Conservation (phyloP, 208 protist genomes). For the Vickermania ingenoplastis region DNA sequence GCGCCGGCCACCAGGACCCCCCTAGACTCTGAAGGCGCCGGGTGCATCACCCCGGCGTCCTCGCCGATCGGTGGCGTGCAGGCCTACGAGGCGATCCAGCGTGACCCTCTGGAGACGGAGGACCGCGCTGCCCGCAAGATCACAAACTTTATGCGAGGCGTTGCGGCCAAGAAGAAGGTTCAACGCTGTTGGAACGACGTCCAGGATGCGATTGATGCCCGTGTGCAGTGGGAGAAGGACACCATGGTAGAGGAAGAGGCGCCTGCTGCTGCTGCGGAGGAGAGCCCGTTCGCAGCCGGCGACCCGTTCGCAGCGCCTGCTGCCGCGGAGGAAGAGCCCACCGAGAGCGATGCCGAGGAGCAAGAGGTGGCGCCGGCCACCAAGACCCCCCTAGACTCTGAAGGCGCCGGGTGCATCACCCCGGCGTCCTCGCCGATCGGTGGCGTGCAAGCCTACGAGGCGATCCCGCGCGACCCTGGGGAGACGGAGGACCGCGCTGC, state of each 20-base stretch:
- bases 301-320: background rate
- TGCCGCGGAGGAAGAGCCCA: background rate
- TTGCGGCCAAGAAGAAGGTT: constrained; percentile 9
- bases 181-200: background rate
- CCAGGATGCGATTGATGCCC: background rate
- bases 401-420: constrained; percentile 10
- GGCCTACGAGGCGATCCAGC: constrained; percentile 1
- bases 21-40: background rate
- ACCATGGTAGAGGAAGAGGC: background rate
- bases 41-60: constrained; percentile 11
- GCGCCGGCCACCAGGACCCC: background rate
- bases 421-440: constrained; percentile 4
- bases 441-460: constrained; percentile 4
- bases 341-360: background rate
- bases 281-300: background rate
- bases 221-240: background rate
- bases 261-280: background rate
- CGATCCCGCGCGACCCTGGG: background rate
- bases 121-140: background rate
- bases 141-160: constrained; percentile 8
- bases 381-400: background rate
- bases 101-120: background rate
- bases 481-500: background rate
- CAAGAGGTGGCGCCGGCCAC: background rate
- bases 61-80: constrained; percentile 3